A percentile compares a stretch with the other conserved stretches of the same genome.
Evolutionary conservation across 106 monocot species (phyloP).

Genomic region (Dendrobium nobile): DNA sequence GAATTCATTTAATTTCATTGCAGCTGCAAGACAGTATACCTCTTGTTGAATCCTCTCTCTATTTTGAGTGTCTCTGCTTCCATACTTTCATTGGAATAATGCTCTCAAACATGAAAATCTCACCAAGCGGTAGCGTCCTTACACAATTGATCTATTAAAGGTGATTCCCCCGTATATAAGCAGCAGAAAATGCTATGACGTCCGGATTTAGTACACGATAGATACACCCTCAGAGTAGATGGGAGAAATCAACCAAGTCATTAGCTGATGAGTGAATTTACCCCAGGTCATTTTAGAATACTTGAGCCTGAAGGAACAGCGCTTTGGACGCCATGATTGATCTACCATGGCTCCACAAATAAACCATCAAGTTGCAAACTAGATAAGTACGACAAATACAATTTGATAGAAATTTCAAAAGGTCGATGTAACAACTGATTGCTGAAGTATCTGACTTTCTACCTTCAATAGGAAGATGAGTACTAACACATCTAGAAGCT

Average conservation of each 20-base stretch:
- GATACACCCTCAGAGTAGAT: conserved; percentile 1
- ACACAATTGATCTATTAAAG: conserved; percentile 23
- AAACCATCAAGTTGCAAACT: conserved; percentile 7
- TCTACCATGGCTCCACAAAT: not conserved
- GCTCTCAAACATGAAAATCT: conserved; percentile 19
- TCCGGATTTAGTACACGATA: conserved; percentile 17
- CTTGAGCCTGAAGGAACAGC: conserved; percentile 12
- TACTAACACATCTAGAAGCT: conserved; percentile 31
- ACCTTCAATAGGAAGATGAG: conserved; percentile 14
- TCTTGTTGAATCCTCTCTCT: conserved; percentile 8
- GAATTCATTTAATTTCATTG: conserved; percentile 40
- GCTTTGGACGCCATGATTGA: not conserved
- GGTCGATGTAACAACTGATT: conserved; percentile 13
- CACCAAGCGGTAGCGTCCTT: conserved; percentile 23
- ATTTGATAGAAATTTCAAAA: conserved; percentile 29
- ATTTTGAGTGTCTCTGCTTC: not conserved
- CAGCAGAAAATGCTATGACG: conserved; percentile 8
- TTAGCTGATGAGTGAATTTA: conserved; percentile 19
- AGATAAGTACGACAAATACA: conserved; percentile 22
- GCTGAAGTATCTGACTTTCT: conserved; percentile 3
- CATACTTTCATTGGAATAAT: conserved; percentile 8
- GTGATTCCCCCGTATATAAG: conserved; percentile 25
- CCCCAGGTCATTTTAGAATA: not conserved
- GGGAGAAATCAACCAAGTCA: conserved; percentile 15
- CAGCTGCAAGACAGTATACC: conserved; percentile 34